A percentile compares a stretch with the other conserved stretches of the same genome.
These are phyloP conservation scores for Nidula microcarpa DNA, from an alignment of 768 basidiomycete genomes.

Conservation along the genomic window DNA sequence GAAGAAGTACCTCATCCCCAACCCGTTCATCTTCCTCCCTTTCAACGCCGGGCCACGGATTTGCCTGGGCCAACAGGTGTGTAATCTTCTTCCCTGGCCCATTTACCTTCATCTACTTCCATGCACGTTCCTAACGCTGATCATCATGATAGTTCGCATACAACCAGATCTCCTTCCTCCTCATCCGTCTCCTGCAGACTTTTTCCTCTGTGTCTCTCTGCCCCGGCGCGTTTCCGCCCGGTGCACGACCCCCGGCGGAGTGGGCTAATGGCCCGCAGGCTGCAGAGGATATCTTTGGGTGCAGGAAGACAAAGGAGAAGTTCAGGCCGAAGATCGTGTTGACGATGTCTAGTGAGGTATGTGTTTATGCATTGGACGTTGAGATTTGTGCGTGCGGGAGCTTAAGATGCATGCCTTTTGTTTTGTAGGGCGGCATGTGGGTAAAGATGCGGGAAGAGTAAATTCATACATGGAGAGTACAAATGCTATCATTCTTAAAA, in stretches of 20 bases:
- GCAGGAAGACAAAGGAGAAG: slow-evolving; percentile 28
- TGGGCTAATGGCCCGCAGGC: slow-evolving; percentile 13
- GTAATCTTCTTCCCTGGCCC: neutral
- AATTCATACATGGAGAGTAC: neutral
- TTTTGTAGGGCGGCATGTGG: neutral
- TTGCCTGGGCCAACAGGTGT: slow-evolving; percentile 15
- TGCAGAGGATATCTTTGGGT: slow-evolving; percentile 12
- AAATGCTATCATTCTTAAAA: neutral
- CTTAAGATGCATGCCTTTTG: neutral
- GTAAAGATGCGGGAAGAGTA: neutral
- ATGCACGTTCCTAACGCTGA: neutral
- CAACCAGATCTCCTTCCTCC: slow-evolving; percentile 45
- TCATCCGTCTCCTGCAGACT: slow-evolving; percentile 42
- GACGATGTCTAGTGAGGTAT: slow-evolving; percentile 19
- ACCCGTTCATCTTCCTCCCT: slow-evolving; percentile 31
- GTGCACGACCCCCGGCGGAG: slow-evolving; percentile 28
- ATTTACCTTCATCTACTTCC: neutral
- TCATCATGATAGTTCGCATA: slow-evolving; percentile 40
- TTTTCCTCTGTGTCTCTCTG: slow-evolving; percentile 35
- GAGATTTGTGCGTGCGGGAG: neutral
- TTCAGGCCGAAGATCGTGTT: slow-evolving; percentile 8
- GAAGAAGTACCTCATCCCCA: slow-evolving; percentile 33
- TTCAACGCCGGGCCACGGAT: slow-evolving; percentile 3
- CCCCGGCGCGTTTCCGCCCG: slow-evolving; percentile 28
- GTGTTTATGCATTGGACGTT: neutral